phyloP scores from a whole-genome alignment of 2,329 filamentous ascomycete genomes.

The Trichoderma guizhouense region DNA sequence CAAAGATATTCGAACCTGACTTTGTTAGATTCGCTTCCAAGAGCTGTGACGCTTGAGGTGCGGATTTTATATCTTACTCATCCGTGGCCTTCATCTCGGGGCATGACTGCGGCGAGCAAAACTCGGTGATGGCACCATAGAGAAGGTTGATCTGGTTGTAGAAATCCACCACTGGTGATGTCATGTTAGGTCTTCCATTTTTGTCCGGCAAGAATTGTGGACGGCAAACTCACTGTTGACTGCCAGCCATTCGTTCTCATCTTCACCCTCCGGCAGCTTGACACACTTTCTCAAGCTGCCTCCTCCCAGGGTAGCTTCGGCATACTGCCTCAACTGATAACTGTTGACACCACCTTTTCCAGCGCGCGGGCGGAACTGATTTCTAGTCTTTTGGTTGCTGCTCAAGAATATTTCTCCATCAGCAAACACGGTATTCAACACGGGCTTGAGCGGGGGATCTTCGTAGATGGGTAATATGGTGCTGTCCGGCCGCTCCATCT shows the following conservation, averaged over 20 bases:
- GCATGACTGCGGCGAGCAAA: constrained; percentile 94
- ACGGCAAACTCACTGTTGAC: constrained; percentile 74
- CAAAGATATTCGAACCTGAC: constrained; percentile 93
- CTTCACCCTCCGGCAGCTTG: constrained; percentile 93
- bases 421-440: constrained; percentile 28
- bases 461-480: constrained; percentile 33
- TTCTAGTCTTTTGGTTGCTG: constrained; percentile 83
- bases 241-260: constrained; percentile 96
- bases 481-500: constrained; percentile 30
- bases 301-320: constrained; percentile 91
- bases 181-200: not conserved
- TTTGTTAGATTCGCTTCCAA: not conserved
- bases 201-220: too few species aligned
- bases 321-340: constrained; percentile 97
- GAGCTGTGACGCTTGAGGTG: too few species aligned
- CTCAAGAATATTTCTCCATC: constrained; percentile 26
- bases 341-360: constrained; percentile 80
- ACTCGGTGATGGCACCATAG: constrained; percentile 98
- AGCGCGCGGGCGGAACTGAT: constrained; percentile 86
- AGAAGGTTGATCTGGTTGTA: constrained; percentile 99
- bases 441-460: constrained; percentile 26
- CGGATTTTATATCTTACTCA: constrained; percentile 60
- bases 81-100: constrained; percentile 99
- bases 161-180: constrained; percentile 83
- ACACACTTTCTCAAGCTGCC: constrained; percentile 95